These are phyloP conservation scores for Neurospora sp. DNA, from an alignment of 495 filamentous ascomycete species.

Conservation along the genomic window DNA sequence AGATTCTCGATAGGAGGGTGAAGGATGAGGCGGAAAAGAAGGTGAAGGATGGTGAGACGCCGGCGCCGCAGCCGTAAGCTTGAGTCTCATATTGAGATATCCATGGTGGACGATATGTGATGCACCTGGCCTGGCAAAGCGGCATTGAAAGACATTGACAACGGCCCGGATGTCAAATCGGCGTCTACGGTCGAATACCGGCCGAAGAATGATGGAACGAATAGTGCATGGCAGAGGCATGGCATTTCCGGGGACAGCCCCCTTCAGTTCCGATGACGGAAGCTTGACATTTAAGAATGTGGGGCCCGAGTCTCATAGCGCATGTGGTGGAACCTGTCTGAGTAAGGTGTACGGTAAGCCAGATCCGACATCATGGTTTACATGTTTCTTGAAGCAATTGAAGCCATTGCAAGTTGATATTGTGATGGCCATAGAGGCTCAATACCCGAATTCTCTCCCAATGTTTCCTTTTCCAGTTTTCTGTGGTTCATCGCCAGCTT, in stretches of 20 bases:
- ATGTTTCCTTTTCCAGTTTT: not conserved
- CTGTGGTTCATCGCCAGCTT: not conserved
- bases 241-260: not conserved
- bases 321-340: not conserved
- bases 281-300: not conserved
- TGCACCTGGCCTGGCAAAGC: not conserved
- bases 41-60: conserved; percentile 8
- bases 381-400: not conserved
- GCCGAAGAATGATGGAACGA: not conserved
- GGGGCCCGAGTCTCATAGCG: not conserved
- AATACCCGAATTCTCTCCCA: not conserved
- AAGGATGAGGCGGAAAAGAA: conserved; percentile 20
- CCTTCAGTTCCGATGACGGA: conserved; percentile 7
- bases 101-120: not conserved
- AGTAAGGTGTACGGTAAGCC: not conserved
- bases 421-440: not conserved
- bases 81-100: not conserved
- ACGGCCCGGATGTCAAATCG: not conserved
- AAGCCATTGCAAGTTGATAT: not conserved
- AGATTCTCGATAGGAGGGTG: conserved; percentile 55
- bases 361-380: not conserved
- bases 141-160: not conserved
- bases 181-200: not conserved
- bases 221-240: not conserved
- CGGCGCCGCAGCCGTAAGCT: conserved; percentile 14